Evolutionary conservation across 345 rosid genomes (phyloP), one percentile per base, ranked within the genome.

Genomic region (Populus deltoides): DNA sequence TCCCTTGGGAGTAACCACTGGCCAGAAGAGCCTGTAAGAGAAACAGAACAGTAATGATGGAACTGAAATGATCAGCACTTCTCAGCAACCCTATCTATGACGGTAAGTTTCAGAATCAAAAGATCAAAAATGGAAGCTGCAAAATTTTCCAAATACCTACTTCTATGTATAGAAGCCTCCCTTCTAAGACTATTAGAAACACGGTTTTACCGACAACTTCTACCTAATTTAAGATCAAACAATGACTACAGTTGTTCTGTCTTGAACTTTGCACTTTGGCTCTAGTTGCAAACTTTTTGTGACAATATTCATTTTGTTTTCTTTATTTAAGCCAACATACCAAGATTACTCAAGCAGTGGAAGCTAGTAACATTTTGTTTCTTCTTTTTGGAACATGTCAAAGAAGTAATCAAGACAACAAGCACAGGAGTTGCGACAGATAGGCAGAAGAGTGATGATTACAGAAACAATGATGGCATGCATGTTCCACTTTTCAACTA

Each of bases 11-110:
- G 81, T 87, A 96, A 81, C 78, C 85, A 68, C 88, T 80, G 2
- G 99, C 98, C 80, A 96, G 90, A 75, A 96, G 92, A 88, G 97
- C 91, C 98, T 95, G 90, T 71, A 39, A 76, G 11, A 86, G 70
- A 65, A 45, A n/a, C 53, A 38, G 31, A 31, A 49, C 8, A 18
- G 24, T 20, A 66, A 22, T 9, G 9, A 12, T 39, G 39, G 4
- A 74, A 51, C 22, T 38, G 29, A 67, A 70, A 78, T 9, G 41
- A 20, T n/a, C 22, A 49, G 29, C 78, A 36, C 66, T 11, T 53
- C 69, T 53, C 63, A 66, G 12, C 22, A 61, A 8, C 39, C 18
- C 35, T 49, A 12, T 3, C 25, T 25, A 13, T 68, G 3, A n/a
- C 16, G 1, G 22, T 13, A 73, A 41, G 39, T 35, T 24, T 24